Base-by-base conservation (phyloP, 768 basidiomycete genomes). In the Ramaria sp. region DNA sequence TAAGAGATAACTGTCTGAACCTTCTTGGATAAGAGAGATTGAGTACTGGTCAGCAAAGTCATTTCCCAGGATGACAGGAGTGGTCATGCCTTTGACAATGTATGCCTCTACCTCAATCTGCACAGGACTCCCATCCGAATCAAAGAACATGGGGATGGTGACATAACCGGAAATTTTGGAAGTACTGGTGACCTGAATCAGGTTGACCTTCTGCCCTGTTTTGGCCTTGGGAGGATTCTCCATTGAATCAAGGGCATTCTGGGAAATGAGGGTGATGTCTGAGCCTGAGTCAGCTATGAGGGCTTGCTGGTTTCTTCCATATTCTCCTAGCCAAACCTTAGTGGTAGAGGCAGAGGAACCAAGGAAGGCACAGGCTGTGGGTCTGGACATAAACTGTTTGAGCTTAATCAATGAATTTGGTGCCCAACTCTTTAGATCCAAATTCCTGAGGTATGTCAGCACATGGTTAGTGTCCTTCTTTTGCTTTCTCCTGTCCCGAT, bases 261-360 rank as follows among this genome's bases (percentile, higher is more conserved):
- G 43, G 6, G 71, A 71, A 1, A 72, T 72, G 1, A 71, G 56
- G 4, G 72, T 71, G 15, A 71, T 73, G 51, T 72, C 69, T 10
- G 71, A 67, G 34, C 70, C 68, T 0, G 68, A 69, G 48, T 72
- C 72, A 4, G 68, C 46, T 19, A 65, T 61, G 13, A 65, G 38
- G 11, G 42, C 46, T 3, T 58, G 54, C 0, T 47, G 6, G n/a
- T 63, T 41, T 0, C 33, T 17, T 11, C 55, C 48, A 27, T 52
- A 24, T 13, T 39, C 4, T 19, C 55, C 27, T 51, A 64, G 24
- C 37, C 55, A 48, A 4, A 51, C 63, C 19, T 37, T n/a, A 1
- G 62, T 49, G 11, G 59, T 59, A 2, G 64, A 68, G 27, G 70
- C 68, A 43, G 63, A 57, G 10, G 70, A 27, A 12, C 72, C 71